These are phyloP conservation scores for Aspergillus cavernicola DNA, from an alignment of 495 filamentous ascomycete genomes.

Conservation along the genomic window DNA sequence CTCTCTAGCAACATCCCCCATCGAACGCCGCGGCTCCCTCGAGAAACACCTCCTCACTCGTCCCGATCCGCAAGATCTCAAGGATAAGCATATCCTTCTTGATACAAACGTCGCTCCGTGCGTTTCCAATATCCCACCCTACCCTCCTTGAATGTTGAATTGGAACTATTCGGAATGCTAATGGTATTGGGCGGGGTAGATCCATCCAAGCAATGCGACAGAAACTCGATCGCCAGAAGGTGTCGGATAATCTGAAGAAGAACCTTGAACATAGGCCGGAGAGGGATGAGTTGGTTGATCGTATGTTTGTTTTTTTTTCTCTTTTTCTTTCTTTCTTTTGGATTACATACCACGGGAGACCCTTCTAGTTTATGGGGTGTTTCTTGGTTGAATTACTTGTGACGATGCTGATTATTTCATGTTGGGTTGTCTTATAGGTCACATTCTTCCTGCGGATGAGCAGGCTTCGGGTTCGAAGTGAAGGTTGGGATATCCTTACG, in stretches of 20 bases:
- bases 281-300: slow-evolving; percentile 65
- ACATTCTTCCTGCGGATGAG: slow-evolving; percentile 73
- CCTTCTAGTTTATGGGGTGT: not conserved
- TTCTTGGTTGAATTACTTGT: too few relatives aligned
- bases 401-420: not conserved
- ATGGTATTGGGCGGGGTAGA: too few relatives aligned
- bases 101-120: slow-evolving; percentile 69
- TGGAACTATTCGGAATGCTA: too few relatives aligned
- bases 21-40: slow-evolving; percentile 79
- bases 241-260: slow-evolving; percentile 63
- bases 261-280: slow-evolving; percentile 62
- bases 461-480: slow-evolving; percentile 35
- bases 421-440: slow-evolving; percentile 43
- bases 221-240: slow-evolving; percentile 63
- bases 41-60: slow-evolving; percentile 79
- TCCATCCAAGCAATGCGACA: slow-evolving; percentile 58
- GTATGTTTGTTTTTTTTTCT: slow-evolving; percentile 39
- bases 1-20: slow-evolving; percentile 49
- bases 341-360: too few relatives aligned
- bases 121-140: slow-evolving; percentile 11
- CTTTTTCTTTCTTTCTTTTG: not conserved
- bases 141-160: too few relatives aligned
- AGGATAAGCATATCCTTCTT: slow-evolving; percentile 68
- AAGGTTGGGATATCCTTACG: too few relatives aligned
- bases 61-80: slow-evolving; percentile 76